These are phyloP conservation scores for Bolboschoenoplectus hybrid DNA, from an alignment of 202 grass and related monocot genomes.

Conservation along the genomic window DNA sequence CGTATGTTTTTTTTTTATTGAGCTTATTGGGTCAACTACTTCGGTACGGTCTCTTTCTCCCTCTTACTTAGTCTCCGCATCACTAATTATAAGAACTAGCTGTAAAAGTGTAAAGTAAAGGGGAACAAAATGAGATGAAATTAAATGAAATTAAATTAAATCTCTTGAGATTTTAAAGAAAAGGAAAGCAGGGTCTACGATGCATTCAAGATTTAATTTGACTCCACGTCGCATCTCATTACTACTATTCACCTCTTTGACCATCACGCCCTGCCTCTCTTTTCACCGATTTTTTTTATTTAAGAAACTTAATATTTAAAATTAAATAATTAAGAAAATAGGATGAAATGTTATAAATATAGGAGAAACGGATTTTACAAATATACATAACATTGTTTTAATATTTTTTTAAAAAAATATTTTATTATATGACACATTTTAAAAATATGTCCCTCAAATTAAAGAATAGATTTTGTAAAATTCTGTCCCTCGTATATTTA, in stretches of 20 bases:
- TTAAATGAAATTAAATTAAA: background rate
- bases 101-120: background rate
- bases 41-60: background rate
- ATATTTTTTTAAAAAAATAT: too few species aligned
- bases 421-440: too few species aligned
- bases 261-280: background rate
- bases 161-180: slow-evolving; percentile 10
- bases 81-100: slow-evolving; percentile 9
- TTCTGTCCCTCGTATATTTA: too few species aligned
- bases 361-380: too few species aligned
- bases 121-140: slow-evolving; percentile 11
- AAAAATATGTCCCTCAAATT: too few species aligned
- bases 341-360: too few species aligned
- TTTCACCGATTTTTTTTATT: too few species aligned
- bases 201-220: slow-evolving; percentile 28
- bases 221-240: slow-evolving; percentile 33
- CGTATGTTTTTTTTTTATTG: slow-evolving; percentile 7
- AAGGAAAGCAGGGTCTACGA: slow-evolving; percentile 4
- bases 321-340: too few species aligned
- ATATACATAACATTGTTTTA: too few species aligned
- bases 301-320: too few species aligned
- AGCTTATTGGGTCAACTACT: slow-evolving; percentile 24
- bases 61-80: slow-evolving; percentile 23
- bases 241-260: slow-evolving; percentile 1
- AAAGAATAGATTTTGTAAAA: too few species aligned